Evolutionary conservation across 1,139 yeast species (phyloP), one percentile per base, ranked within the genome.

Genomic region (Yamadazyma diddensiae): DNA sequence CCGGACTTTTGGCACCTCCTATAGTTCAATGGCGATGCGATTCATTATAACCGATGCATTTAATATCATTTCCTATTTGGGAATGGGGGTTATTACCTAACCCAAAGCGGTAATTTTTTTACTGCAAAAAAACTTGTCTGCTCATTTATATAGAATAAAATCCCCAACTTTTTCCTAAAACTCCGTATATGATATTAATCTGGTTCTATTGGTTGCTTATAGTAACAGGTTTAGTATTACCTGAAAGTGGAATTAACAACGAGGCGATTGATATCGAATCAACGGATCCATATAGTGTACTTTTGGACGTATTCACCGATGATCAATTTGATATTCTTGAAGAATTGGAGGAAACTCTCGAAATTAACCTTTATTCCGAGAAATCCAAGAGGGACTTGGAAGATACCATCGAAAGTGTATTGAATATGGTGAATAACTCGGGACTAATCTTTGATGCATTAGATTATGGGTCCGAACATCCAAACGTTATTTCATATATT

Each of bases 391-490:
- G 61, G 43, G 55, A 49, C 30, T 35, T 49, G 23, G 49, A 50
- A 38, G 42, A 45, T 7, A 44, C 52, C 9, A 46, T 59, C 30
- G 57, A 50, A 21, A 31, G 49, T 8, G 38, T 62, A 14, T 41
- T 66, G 16, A 32, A 42, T 12, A 31, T 51, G n/a, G 50, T 67
- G 22, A 67, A 68, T 43, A 43, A 41, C 21, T 56, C 73, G 1
- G 72, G 70, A 10, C 41, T 69, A 11, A 47, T 69, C 26, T 63
- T 64, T 52, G 47, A 50, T 9, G 50, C 57, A 14, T 55, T 69
- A 30, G 70, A 69, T 41, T 53, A 56, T 24, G 49, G 65, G 29
- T 68, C 68, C 12, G 59, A 52, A 21, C 46, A 56, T 33, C 59
- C 67, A 2, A 41, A 41, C 20, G 45, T 62, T 31, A 49, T 65